phyloP scores from a whole-genome alignment of 345 rosid species.

The Acer negundo region DNA sequence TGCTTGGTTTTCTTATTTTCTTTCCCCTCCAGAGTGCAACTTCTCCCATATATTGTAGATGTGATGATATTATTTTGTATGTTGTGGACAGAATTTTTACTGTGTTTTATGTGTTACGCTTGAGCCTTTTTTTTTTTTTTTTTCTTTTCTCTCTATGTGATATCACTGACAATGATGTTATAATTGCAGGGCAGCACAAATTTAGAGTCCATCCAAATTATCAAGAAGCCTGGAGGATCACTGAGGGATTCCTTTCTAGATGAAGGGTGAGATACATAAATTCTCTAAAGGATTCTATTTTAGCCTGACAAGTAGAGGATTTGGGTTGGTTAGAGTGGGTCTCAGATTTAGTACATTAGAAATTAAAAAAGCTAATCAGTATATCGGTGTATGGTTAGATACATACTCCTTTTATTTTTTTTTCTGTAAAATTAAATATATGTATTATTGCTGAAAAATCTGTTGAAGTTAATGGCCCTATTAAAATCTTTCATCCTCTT shows the following conservation, averaged over 20 bases:
- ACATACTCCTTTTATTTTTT: neutral
- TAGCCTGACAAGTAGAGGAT: neutral
- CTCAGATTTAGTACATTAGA: neutral
- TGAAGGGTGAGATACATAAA: slow-evolving; percentile 72
- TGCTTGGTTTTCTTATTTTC: neutral
- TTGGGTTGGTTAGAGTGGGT: neutral
- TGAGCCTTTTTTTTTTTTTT: neutral
- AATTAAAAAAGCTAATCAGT: neutral
- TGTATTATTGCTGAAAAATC: neutral
- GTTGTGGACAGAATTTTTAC: neutral
- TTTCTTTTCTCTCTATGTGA: neutral
- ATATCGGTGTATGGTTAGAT: neutral
- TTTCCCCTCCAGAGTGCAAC: neutral
- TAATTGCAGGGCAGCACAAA: slow-evolving; percentile 89
- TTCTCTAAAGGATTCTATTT: neutral
- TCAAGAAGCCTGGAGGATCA: slow-evolving; percentile 98
- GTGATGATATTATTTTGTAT: neutral
- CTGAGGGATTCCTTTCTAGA: slow-evolving; percentile 92
- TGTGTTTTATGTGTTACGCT: neutral
- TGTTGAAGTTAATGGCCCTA: neutral
- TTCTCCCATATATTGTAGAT: neutral
- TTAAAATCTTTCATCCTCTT: neutral
- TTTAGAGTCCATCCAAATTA: slow-evolving; percentile 90
- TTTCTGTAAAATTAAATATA: neutral
- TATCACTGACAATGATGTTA: slow-evolving; percentile 14